phyloP scores from a whole-genome alignment of 2,329 filamentous ascomycete genomes.

The Diaporthe eres region DNA sequence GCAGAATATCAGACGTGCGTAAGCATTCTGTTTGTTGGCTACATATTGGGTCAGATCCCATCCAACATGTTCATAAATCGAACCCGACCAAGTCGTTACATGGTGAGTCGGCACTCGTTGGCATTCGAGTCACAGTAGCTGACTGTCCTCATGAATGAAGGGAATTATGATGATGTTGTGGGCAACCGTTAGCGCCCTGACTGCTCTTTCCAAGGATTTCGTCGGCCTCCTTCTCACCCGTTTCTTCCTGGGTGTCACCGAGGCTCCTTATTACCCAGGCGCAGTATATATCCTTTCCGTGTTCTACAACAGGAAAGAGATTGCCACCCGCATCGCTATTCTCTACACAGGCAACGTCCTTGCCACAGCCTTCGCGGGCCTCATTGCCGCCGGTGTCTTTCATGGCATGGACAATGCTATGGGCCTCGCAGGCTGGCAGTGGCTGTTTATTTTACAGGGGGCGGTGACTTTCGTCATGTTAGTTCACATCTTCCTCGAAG shows the following conservation, averaged over 20 bases:
- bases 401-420: slow-evolving; percentile 61
- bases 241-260: slow-evolving; percentile 58
- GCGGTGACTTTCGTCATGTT: slow-evolving; percentile 47
- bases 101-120: slow-evolving; percentile 54
- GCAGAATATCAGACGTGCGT: slow-evolving; percentile 63
- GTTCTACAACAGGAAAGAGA: slow-evolving; percentile 77
- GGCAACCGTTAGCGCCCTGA: slow-evolving; percentile 58
- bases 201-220: slow-evolving; percentile 58
- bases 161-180: slow-evolving; percentile 54
- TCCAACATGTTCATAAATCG: slow-evolving; percentile 47
- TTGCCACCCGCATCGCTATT: slow-evolving; percentile 73
- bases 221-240: slow-evolving; percentile 57
- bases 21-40: slow-evolving; percentile 66
- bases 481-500: background rate
- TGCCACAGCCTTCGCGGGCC: slow-evolving; percentile 77
- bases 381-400: slow-evolving; percentile 74
- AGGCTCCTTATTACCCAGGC: slow-evolving; percentile 55
- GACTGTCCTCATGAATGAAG: slow-evolving; percentile 45
- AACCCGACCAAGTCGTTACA: slow-evolving; percentile 57
- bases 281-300: slow-evolving; percentile 67
- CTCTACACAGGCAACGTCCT: slow-evolving; percentile 73
- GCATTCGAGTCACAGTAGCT: slow-evolving; percentile 57
- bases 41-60: slow-evolving; percentile 44
- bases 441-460: slow-evolving; percentile 50
- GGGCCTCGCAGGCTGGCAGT: slow-evolving; percentile 57